Percentiles rank a stretch among this genome's conserved stretches.
Evolutionary conservation across 2,329 filamentous ascomycete species (phyloP).

Genomic region (Sphaerulina musiva): DNA sequence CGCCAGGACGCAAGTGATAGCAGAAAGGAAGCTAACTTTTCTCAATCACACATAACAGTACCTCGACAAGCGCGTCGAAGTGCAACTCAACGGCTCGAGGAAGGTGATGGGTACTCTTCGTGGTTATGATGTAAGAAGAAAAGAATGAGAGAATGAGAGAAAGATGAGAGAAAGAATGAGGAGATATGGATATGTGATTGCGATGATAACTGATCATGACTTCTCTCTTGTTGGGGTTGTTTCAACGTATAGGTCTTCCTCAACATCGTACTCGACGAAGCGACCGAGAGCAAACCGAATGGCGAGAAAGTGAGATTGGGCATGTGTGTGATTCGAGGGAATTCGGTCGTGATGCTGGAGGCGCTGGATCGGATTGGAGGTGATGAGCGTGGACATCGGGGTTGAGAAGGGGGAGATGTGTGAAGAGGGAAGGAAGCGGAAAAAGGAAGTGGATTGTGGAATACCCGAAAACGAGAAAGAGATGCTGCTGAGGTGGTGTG

Average conservation of each 20-base stretch:
- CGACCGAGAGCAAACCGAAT: constrained; percentile 85
- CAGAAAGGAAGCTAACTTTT: neutral
- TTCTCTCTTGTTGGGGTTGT: neutral
- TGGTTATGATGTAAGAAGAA: constrained; percentile 77
- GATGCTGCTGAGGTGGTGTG: neutral
- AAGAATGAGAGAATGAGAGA: too few relatives aligned
- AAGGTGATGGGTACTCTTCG: constrained; percentile 92
- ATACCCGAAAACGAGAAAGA: neutral
- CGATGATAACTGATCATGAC: neutral
- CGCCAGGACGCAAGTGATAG: too few relatives aligned
- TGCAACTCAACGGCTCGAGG: constrained; percentile 94
- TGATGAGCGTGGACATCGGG: constrained; percentile 22
- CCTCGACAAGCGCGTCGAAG: constrained; percentile 97
- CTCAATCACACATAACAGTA: constrained; percentile 54
- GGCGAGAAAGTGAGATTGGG: constrained; percentile 86
- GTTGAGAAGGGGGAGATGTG: neutral
- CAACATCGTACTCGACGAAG: constrained; percentile 96
- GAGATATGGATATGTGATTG: neutral
- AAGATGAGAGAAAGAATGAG: too few relatives aligned
- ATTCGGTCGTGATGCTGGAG: constrained; percentile 97
- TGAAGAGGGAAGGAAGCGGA: neutral
- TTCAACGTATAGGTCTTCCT: constrained; percentile 68
- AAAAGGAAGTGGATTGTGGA: too few relatives aligned
- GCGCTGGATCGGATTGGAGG: constrained; percentile 37
- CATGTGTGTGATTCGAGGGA: constrained; percentile 74